Evolutionary conservation across 495 filamentous ascomycete species (phyloP), one percentile per base, ranked within the genome.

Genomic region (Elasticomyces elasticus): DNA sequence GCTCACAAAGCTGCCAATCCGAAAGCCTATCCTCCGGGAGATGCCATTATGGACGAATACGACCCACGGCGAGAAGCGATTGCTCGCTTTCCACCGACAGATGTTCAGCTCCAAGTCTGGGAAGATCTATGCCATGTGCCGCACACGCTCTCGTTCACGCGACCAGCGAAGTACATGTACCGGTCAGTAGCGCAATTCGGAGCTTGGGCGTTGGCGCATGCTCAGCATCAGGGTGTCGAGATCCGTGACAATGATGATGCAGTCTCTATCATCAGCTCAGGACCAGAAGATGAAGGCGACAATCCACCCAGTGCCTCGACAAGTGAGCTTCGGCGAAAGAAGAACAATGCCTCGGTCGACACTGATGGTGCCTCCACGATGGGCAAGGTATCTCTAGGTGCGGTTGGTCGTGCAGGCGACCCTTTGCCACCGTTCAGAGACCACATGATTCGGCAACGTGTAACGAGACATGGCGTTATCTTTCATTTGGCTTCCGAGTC

Each of bases 41-140:
- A 87, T 30, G 71, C 71, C 0, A 74, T 82, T 51, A 72, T 91
- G 27, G 72, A 82, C 35, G 84, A 89, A 37, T 65, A 78, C 38
- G 82, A 59, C 35, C 56, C 60, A 9, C 19, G 81, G 1, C 77
- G 83, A 15, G 63, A 75, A 15, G 67, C 71, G 47, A 69, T 94
- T 17, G 67, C 74, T 23, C 79, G 78, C 35, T 92, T 84, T 63
- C 76, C 78, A 30, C 85, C 87, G 1, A 97, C 91, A 0, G 82
- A 94, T 63, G 91, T 97, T 9, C 89, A 94, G 66, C 73, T 97
- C n/a, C 91, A 97, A 67, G 84, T 97, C 6, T 96, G 91, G 87
- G 91, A 96, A 27, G 81, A 94, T 63, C 71, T 95, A 17, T 97
- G 91, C 49, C 91, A 97, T 64, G 91, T 95, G 12, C 86, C 84